These are phyloP conservation scores for Phytophthora lateralis DNA, from an alignment of 352 stramenopile species.

Conservation along the genomic window DNA sequence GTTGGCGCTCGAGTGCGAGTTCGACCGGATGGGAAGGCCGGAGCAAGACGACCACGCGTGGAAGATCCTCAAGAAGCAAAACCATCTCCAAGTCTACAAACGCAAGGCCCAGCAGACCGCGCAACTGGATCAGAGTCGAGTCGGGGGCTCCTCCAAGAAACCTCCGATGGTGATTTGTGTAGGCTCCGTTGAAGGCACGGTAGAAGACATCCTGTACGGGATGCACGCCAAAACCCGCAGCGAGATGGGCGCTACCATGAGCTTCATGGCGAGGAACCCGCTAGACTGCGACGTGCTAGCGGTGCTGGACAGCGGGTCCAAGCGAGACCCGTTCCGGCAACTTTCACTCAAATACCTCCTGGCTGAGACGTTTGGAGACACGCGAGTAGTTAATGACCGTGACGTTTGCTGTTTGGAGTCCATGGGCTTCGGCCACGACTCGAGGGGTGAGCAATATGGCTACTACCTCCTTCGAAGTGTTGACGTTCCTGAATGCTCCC, in stretches of 20 bases:
- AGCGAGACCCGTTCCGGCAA: slow-evolving; percentile 59
- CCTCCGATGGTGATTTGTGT: slow-evolving; percentile 58
- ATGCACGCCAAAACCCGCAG: slow-evolving; percentile 59
- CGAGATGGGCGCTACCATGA: slow-evolving; percentile 59
- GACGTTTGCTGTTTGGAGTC: slow-evolving; percentile 59
- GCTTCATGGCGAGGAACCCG: slow-evolving; percentile 45
- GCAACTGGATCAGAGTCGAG: slow-evolving; percentile 18
- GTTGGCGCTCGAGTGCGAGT: slow-evolving; percentile 52
- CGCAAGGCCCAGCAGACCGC: slow-evolving; percentile 20
- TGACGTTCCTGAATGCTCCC: slow-evolving; percentile 48
- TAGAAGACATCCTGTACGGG: slow-evolving; percentile 66
- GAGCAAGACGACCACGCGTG: slow-evolving; percentile 37
- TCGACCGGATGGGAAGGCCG: slow-evolving; percentile 35
- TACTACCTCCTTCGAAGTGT: slow-evolving; percentile 67
- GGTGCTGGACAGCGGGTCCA: slow-evolving; percentile 45
- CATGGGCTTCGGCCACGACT: slow-evolving; percentile 49
- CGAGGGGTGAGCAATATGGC: slow-evolving; percentile 45
- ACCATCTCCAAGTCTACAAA: slow-evolving; percentile 55
- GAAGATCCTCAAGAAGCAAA: slow-evolving; percentile 46
- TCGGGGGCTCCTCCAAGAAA: slow-evolving; percentile 20
- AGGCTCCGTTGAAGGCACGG: slow-evolving; percentile 50
- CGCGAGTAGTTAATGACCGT: slow-evolving; percentile 51
- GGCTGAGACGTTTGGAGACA: slow-evolving; percentile 46
- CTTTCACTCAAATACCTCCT: slow-evolving; percentile 65
- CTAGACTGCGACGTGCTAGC: slow-evolving; percentile 57